Evolutionary conservation across 2,329 filamentous ascomycete species (phyloP).

Genomic region (Verticillium nonalfalfae): DNA sequence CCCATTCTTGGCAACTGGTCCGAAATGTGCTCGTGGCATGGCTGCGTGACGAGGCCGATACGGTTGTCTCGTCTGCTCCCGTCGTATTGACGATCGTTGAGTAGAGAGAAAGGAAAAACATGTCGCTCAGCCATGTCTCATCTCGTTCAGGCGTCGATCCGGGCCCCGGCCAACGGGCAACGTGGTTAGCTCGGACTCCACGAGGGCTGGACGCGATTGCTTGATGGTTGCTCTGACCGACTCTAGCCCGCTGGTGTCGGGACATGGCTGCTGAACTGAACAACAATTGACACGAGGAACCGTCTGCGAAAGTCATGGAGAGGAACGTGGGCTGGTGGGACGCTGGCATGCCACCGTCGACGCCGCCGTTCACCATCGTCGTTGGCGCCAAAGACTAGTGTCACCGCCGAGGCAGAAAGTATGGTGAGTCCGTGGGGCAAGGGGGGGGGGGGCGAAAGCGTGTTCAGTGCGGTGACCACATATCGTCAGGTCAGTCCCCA

Average conservation of each 20-base stretch:
- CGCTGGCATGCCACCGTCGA: background rate
- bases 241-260: background rate
- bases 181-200: background rate
- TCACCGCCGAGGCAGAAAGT: background rate
- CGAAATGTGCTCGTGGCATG: background rate
- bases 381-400: background rate
- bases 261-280: background rate
- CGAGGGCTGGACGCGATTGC: background rate
- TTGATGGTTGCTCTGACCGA: background rate
- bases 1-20: constrained; percentile 1
- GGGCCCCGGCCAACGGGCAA: background rate
- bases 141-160: background rate
- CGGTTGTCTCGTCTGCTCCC: background rate
- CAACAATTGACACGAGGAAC: background rate
- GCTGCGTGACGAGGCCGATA: background rate
- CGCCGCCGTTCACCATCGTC: background rate
- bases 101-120: background rate
- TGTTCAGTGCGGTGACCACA: too few species aligned
- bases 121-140: background rate
- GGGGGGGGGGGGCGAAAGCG: too few species aligned
- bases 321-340: background rate
- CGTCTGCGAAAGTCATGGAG: background rate
- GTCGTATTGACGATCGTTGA: background rate
- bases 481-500: background rate
- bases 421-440: background rate